Evolutionary conservation across 495 filamentous ascomycete genomes (phyloP).

Genomic region (Hypoxylon subgilvum): DNA sequence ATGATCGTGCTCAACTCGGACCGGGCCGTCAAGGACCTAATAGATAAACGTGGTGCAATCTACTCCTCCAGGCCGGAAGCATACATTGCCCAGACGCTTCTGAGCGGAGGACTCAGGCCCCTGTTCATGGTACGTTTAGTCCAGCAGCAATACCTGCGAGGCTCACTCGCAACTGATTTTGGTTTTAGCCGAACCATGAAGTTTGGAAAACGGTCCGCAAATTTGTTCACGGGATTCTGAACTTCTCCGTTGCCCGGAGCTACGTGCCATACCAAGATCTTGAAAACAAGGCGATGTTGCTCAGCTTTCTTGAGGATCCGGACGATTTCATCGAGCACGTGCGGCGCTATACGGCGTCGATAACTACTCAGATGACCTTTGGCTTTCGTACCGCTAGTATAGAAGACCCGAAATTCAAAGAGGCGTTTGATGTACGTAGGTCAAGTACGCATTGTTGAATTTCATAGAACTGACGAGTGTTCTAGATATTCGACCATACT

Average conservation of each 20-base stretch:
- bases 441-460: constrained; percentile 22
- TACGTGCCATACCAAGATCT: neutral
- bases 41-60: constrained; percentile 44
- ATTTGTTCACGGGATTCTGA: neutral
- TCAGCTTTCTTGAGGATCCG: neutral
- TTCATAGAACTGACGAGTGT: neutral
- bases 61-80: neutral
- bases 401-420: constrained; percentile 47
- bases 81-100: neutral
- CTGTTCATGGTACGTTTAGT: neutral
- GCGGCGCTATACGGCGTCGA: constrained; percentile 48
- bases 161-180: too few species aligned
- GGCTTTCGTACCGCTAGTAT: constrained; percentile 47
- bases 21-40: constrained; percentile 5
- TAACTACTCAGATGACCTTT: constrained; percentile 53
- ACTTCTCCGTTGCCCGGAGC: constrained; percentile 35
- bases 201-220: neutral
- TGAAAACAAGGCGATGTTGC: neutral
- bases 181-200: too few species aligned
- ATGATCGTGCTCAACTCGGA: constrained; percentile 41
- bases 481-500: neutral
- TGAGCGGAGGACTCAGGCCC: neutral
- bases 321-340: constrained; percentile 19
- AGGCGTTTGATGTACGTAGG: constrained; percentile 43
- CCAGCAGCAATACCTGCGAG: neutral